Conservation (phyloP, 257 asterid species). For the Agastache rugosa region DNA sequence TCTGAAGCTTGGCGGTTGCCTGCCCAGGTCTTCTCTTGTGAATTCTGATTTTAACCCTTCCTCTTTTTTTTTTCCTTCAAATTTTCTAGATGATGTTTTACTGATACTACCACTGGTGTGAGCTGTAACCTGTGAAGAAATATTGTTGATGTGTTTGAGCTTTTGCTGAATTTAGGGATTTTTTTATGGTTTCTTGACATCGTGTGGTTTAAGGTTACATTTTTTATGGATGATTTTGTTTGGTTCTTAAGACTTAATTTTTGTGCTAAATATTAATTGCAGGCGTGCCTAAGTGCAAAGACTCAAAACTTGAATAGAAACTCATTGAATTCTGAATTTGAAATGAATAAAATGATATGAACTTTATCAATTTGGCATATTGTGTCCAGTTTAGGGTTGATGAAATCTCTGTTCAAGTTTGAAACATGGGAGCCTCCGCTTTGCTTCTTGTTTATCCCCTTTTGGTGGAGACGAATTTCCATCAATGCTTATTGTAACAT, state of each 20-base stretch:
- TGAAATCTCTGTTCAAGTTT: too few species aligned
- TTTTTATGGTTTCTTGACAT: background rate
- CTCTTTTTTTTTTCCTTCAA: background rate
- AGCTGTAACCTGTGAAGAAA: slow-evolving; percentile 8
- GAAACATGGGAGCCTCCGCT: background rate
- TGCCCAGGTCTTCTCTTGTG: slow-evolving; percentile 49
- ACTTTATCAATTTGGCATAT: background rate
- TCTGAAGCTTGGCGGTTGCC: slow-evolving; percentile 48
- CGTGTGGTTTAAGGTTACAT: background rate
- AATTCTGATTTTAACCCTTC: slow-evolving; percentile 29
- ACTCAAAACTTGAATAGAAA: background rate
- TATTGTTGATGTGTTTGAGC: background rate
- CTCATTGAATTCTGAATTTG: background rate
- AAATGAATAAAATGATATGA: background rate
- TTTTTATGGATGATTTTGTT: background rate
- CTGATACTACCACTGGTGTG: background rate
- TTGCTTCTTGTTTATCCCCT: background rate
- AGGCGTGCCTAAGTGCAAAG: slow-evolving; percentile 1
- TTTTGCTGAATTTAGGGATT: background rate
- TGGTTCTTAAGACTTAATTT: background rate
- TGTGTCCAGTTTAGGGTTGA: background rate
- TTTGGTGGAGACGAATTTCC: background rate
- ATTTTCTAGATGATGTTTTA: background rate
- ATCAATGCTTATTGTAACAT: background rate
- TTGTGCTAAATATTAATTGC: background rate